phyloP scores from a whole-genome alignment of 371 early-diverging fungal genomes.

The Lichtheimia hyalospora region DNA sequence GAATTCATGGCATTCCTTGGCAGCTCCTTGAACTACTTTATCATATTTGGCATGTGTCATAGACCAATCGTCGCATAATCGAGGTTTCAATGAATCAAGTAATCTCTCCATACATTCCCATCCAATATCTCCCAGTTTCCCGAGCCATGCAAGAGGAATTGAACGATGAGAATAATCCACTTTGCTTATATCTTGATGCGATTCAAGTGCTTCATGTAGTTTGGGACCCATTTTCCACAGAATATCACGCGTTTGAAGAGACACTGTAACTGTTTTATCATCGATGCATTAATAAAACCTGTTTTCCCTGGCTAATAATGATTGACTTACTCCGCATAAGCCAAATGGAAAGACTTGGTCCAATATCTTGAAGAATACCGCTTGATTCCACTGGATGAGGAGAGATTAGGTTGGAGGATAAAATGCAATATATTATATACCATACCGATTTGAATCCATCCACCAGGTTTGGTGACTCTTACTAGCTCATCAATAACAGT shows the following conservation, averaged over 20 bases:
- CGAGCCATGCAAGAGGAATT: slow-evolving; percentile 47
- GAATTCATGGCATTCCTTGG: slow-evolving; percentile 41
- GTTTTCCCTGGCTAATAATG: not conserved
- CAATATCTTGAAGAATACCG: slow-evolving; percentile 33
- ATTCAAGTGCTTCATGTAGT: slow-evolving; percentile 20
- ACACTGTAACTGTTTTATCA: slow-evolving; percentile 26
- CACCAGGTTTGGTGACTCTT: slow-evolving; percentile 26
- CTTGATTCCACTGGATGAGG: slow-evolving; percentile 22
- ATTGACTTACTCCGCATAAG: slow-evolving; percentile 36
- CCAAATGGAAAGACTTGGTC: slow-evolving; percentile 49
- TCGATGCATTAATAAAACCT: not conserved
- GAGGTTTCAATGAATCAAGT: slow-evolving; percentile 40
- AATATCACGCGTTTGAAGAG: slow-evolving; percentile 40
- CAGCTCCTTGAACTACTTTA: slow-evolving; percentile 21
- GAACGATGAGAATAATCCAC: slow-evolving; percentile 34
- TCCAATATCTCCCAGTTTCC: slow-evolving; percentile 38
- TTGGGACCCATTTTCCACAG: slow-evolving; percentile 28
- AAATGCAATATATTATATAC: too few relatives aligned
- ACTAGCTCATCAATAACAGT: slow-evolving; percentile 18
- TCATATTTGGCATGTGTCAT: slow-evolving; percentile 41
- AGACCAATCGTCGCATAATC: slow-evolving; percentile 49
- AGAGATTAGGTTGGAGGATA: not conserved
- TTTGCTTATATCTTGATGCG: slow-evolving; percentile 8
- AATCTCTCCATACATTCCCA: slow-evolving; percentile 33
- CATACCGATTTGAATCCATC: slow-evolving; percentile 25